Evolutionary conservation across 2,329 filamentous ascomycete genomes (phyloP).

Genomic region (Paecilomyces fulvus): DNA sequence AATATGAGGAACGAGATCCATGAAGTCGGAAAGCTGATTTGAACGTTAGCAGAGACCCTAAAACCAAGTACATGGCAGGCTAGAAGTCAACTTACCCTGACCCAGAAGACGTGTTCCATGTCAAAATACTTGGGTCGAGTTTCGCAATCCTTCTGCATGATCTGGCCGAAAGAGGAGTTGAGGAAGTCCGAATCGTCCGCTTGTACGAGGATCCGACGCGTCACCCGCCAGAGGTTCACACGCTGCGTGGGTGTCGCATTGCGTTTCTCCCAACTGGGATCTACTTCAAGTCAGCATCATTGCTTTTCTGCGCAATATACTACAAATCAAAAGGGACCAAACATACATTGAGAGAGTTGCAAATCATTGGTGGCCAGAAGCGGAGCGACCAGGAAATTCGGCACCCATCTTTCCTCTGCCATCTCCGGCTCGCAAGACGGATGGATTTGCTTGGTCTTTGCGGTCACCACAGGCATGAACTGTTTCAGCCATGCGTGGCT

Average conservation of each 20-base stretch:
- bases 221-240: slow-evolving; percentile 40
- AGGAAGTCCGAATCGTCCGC: slow-evolving; percentile 30
- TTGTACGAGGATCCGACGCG: slow-evolving; percentile 37
- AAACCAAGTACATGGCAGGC: neutral
- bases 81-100: slow-evolving; percentile 30
- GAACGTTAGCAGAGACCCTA: neutral
- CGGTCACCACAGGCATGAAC: slow-evolving; percentile 40
- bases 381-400: slow-evolving; percentile 42
- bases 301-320: too few relatives aligned
- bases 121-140: slow-evolving; percentile 40
- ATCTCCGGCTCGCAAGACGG: slow-evolving; percentile 25
- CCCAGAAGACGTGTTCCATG: slow-evolving; percentile 45
- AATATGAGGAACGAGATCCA: slow-evolving; percentile 40
- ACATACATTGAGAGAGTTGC: slow-evolving; percentile 38
- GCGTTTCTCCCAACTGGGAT: slow-evolving; percentile 39
- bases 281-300: slow-evolving; percentile 13
- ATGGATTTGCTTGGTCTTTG: slow-evolving; percentile 35
- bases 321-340: neutral
- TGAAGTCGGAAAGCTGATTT: slow-evolving; percentile 40
- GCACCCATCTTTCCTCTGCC: slow-evolving; percentile 40
- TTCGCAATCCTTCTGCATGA: slow-evolving; percentile 34
- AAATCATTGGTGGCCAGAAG: slow-evolving; percentile 42
- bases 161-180: slow-evolving; percentile 29
- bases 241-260: slow-evolving; percentile 35
- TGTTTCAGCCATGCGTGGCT: slow-evolving; percentile 36